Base-by-base conservation (phyloP, 2,329 filamentous ascomycete genomes). In the Alternaria consortialis region DNA sequence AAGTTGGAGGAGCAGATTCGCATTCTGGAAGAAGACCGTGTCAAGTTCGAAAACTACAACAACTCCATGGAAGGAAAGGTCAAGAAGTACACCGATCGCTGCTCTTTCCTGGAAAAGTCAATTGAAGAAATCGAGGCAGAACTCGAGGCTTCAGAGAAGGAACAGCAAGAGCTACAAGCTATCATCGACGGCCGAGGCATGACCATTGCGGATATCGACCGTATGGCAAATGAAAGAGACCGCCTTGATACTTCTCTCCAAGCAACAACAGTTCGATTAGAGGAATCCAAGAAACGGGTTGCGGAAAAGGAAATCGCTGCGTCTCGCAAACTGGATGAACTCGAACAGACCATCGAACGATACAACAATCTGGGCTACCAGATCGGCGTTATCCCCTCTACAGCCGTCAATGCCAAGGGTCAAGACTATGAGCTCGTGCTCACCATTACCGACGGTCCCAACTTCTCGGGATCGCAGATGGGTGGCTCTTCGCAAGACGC, bases 151-250 rank as follows among this genome's bases (percentile, higher is more conserved):
- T 70, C 75, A 0, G 94, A 98, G 66, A 89, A 91, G 15, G 95
- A 99, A 77, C 88, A 93, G 63, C 83, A 88, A 42, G 85, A 86
- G 31, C 85, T 99, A 9, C 94, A 98, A 77, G 89, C 90, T 60
- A 89, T 91, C 31, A 93, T 99, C 29, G 95, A 98, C 78, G 90
- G 91, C 69, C 93, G 97, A 75, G 95, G 95, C 2, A 94, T 99
- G 77, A 96, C 93, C 73, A 96, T 97, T 81, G 91, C 95, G 81
- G 95, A 99, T 85, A 98, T 99, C 75, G 95, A 99, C 85, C 93
- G 95, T 79, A 97, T 99, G 94, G 97, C 93, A 70, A 90, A 92
- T 36, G 95, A 99, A 78, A 90, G 94, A 54, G 95, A 99, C 74
- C 89, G 95, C 47, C 86, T 99, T n/a, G 92, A 97, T 67, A 94